A percentile compares a stretch with the other conserved stretches of the same genome.
Evolutionary conservation across 306 rosid species (phyloP).

Genomic region (Ormosia semicastrata): DNA sequence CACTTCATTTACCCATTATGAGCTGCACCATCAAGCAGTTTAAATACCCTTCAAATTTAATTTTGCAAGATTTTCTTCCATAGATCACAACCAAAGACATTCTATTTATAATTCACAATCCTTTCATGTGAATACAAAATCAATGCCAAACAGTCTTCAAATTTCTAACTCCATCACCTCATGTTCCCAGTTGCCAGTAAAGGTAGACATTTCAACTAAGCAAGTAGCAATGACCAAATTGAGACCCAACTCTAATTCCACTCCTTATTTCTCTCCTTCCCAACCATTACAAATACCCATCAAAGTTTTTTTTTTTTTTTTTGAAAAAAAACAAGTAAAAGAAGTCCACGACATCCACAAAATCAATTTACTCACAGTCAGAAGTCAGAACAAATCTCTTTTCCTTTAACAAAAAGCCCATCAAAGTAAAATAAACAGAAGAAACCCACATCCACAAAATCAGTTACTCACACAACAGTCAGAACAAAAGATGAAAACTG

Average conservation of each 20-base stretch:
- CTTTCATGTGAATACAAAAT: background rate
- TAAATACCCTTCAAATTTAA: background rate
- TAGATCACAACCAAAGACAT: background rate
- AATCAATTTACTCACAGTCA: background rate
- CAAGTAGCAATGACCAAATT: background rate
- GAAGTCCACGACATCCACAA: background rate
- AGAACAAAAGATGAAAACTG: too few species aligned
- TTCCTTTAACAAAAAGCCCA: too few species aligned
- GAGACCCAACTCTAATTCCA: background rate
- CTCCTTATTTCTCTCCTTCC: background rate
- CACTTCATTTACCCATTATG: background rate
- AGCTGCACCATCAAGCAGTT: background rate
- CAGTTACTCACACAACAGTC: too few species aligned
- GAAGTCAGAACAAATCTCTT: too few species aligned
- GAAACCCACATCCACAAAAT: too few species aligned
- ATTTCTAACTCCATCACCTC: background rate
- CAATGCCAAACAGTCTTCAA: background rate
- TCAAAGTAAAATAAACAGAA: too few species aligned
- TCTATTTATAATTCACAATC: background rate
- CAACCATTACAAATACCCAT: background rate
- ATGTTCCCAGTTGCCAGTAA: background rate
- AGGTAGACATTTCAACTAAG: background rate
- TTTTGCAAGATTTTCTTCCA: background rate
- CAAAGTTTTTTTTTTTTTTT: too few species aligned
- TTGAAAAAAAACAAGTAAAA: too few species aligned